Base-by-base conservation (phyloP, 257 asterid species). In the Oldenlandia corymbosa region DNA sequence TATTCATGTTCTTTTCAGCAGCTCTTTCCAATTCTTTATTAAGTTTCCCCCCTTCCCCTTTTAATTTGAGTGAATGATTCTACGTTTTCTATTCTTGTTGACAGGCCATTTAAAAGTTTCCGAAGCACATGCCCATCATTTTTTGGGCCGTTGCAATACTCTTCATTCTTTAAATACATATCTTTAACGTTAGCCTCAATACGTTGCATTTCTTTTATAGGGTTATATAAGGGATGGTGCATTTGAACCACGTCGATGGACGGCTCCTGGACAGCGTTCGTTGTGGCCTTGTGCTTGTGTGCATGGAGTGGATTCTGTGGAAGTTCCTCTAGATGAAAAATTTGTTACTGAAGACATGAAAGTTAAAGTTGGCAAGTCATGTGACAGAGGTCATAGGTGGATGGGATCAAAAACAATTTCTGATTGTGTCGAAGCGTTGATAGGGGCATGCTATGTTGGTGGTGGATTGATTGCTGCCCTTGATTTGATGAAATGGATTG, bases 301-400 rank as follows among this genome's bases (percentile, higher is more conserved):
- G 30, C 99, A 93, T 43, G 85, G 78, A 21, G 72, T 93, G 66
- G 90, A 86, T 54, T 77, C 87, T 7, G 47, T 34, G 49, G 90
- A 85, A 74, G 97, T 93, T 52, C 99, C 99, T 56, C 48, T 81
- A 27, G 91, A 77, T 27, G n/a, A 21, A 49, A 84, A 77, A 69
- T 80, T 75, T 51, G 20, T 52, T 58, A 85, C 83, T 18, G 92
- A 85, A 72, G 88, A 85, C 68, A 66, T n/a, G 52, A 81, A 76
- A 37, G 36, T 81, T 26, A 41, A 76, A 50, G 66, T 87, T n/a
- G 99, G 97, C 67, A 90, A 83, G 75, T 65, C 83, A 65, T 93
- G 99, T 57, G 95, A 87, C 71, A 84, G 54, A 71, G 99, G 97
- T 18, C 99, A 93, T 56, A 75, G 97, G 26, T 93, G 99, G 99